phyloP scores from a whole-genome alignment of 805 yeast species.

The Candida nanaspora region DNA sequence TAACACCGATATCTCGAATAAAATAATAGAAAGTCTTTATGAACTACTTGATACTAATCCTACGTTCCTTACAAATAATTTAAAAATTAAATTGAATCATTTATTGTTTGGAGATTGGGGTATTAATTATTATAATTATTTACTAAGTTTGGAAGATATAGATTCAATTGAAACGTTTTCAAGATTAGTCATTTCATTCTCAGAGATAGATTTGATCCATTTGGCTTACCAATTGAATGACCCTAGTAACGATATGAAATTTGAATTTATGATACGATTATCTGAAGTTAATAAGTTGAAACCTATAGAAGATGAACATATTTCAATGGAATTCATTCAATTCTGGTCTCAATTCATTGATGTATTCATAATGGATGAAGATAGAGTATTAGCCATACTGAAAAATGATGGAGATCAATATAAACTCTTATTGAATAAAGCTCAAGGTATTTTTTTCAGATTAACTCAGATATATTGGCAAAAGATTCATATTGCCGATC shows the following conservation, averaged over 20 bases:
- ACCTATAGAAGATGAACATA: constrained; percentile 53
- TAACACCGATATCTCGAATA: constrained; percentile 1
- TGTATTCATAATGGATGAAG: constrained; percentile 42
- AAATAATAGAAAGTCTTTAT: constrained; percentile 28
- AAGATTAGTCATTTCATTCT: constrained; percentile 35
- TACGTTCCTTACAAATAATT: constrained; percentile 25
- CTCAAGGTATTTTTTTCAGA: constrained; percentile 35
- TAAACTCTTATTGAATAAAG: constrained; percentile 23
- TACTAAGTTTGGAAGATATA: constrained; percentile 24
- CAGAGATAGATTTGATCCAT: constrained; percentile 39
- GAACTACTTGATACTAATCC: constrained; percentile 43
- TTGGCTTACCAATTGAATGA: constrained; percentile 33
- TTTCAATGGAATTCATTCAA: constrained; percentile 47
- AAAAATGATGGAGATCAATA: constrained; percentile 25
- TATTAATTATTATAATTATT: constrained; percentile 24
- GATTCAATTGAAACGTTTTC: constrained; percentile 36
- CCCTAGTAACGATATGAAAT: constrained; percentile 29
- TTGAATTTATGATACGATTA: constrained; percentile 43
- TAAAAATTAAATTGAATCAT: constrained; percentile 23
- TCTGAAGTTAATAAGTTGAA: constrained; percentile 39
- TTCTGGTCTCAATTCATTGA: constrained; percentile 70
- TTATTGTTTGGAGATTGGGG: constrained; percentile 43
- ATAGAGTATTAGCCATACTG: constrained; percentile 24
- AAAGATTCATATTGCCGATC: constrained; percentile 44
- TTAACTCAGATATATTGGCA: constrained; percentile 62